These are phyloP conservation scores for Mycocentrospora acerina DNA, from an alignment of 2,329 filamentous ascomycete species.

Conservation along the genomic window DNA sequence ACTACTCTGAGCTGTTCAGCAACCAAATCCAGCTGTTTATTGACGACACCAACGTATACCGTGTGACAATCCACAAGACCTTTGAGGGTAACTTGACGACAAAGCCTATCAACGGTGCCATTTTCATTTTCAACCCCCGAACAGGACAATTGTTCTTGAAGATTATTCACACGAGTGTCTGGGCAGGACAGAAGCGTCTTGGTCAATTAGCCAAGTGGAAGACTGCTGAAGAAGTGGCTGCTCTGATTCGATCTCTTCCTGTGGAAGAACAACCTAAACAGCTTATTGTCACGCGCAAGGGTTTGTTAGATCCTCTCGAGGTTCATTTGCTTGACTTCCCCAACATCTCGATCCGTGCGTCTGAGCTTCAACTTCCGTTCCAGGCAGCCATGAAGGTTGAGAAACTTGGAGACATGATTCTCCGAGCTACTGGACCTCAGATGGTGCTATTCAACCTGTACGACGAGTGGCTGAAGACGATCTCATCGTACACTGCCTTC, in stretches of 20 bases:
- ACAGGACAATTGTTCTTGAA: constrained; percentile 98
- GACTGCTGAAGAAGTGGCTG: constrained; percentile 98
- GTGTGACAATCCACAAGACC: constrained; percentile 99
- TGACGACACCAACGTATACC: constrained; percentile 98
- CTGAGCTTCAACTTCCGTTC: constrained; percentile 95
- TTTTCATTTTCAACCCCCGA: constrained; percentile 99
- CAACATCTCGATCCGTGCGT: constrained; percentile 97
- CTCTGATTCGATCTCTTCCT: constrained; percentile 89
- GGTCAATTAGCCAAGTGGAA: constrained; percentile 99
- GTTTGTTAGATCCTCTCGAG: constrained; percentile 92
- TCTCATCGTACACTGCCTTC: constrained; percentile 98
- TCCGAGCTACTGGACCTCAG: constrained; percentile 96
- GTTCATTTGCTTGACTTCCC: constrained; percentile 98
- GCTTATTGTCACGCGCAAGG: constrained; percentile 96
- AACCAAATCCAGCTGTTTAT: constrained; percentile 99
- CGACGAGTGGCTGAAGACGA: constrained; percentile 97
- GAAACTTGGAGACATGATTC: constrained; percentile 98
- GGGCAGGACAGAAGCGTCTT: constrained; percentile 98
- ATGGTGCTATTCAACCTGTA: constrained; percentile 99
- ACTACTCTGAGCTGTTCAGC: constrained; percentile 98
- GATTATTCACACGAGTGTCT: constrained; percentile 99
- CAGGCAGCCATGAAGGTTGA: constrained; percentile 99
- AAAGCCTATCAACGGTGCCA: constrained; percentile 98
- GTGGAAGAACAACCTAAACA: constrained; percentile 99
- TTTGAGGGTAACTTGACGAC: constrained; percentile 99